phyloP scores from a whole-genome alignment of 495 filamentous ascomycete genomes.

The Penicillium roqueforti region DNA sequence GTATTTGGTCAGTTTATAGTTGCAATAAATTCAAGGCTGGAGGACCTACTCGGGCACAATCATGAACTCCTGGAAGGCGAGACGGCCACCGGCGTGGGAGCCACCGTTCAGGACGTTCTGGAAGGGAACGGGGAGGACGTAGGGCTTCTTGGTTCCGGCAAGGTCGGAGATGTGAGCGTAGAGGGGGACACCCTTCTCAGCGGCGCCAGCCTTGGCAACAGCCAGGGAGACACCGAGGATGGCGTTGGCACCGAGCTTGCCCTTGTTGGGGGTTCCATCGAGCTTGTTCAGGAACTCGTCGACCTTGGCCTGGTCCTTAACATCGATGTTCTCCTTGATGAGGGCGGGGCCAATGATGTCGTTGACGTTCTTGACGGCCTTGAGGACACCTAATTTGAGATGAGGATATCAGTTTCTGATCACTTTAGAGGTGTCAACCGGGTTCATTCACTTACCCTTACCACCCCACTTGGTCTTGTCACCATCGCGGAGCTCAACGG shows the following conservation, averaged over 20 bases:
- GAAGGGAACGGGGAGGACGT: constrained; percentile 98
- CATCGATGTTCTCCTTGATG: constrained; percentile 90
- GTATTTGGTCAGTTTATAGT: constrained; percentile 8
- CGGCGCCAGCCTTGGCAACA: constrained; percentile 95
- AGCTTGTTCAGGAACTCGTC: constrained; percentile 95
- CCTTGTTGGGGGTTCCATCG: constrained; percentile 96
- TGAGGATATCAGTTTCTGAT: constrained; percentile 13
- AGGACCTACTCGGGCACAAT: constrained; percentile 81
- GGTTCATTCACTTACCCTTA: constrained; percentile 60
- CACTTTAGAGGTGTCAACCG: background rate
- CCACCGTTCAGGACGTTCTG: constrained; percentile 99
- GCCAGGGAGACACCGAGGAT: constrained; percentile 96
- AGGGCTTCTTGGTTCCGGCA: constrained; percentile 99
- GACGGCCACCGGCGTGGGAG: constrained; percentile 96
- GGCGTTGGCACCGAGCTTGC: constrained; percentile 95
- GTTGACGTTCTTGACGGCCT: constrained; percentile 97
- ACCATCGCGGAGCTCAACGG: constrained; percentile 96
- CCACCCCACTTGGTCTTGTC: constrained; percentile 96
- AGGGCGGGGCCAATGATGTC: constrained; percentile 81
- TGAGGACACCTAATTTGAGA: constrained; percentile 60
- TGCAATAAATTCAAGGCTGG: background rate
- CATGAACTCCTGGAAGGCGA: constrained; percentile 99
- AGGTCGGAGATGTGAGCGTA: constrained; percentile 98
- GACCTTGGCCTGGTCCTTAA: constrained; percentile 92
- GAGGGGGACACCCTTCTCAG: constrained; percentile 96